phyloP scores from a whole-genome alignment of 2,329 filamentous ascomycete genomes.

The Botrytis porri region DNA sequence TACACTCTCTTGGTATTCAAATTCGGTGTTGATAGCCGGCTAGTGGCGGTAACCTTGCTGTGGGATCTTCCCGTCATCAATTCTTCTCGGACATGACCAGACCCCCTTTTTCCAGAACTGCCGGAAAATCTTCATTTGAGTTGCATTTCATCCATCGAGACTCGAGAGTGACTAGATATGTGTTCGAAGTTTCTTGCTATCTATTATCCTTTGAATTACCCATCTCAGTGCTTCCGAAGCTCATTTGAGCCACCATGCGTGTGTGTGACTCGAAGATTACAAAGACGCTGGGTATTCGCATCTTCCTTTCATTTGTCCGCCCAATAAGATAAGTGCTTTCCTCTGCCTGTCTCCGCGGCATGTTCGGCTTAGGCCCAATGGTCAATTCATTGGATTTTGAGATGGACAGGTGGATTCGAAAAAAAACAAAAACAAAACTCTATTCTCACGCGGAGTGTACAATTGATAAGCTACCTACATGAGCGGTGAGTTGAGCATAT shows the following conservation, averaged over 20 bases:
- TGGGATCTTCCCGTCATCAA: background rate
- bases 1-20: background rate
- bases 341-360: background rate
- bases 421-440: background rate
- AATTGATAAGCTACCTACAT: background rate
- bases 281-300: background rate
- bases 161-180: background rate
- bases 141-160: background rate
- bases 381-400: background rate
- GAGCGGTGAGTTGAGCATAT: conserved; percentile 3
- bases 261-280: background rate
- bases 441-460: background rate
- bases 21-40: background rate
- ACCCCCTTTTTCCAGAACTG: background rate
- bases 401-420: background rate
- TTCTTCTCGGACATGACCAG: background rate
- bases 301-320: background rate
- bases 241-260: conserved; percentile 2
- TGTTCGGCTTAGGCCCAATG: background rate
- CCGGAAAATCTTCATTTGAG: background rate
- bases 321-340: background rate
- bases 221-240: conserved; percentile 1
- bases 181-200: background rate
- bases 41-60: background rate
- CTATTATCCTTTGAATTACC: background rate